Conservation (phyloP, 2,329 filamentous ascomycete genomes). For the Gremmenia infestans region DNA sequence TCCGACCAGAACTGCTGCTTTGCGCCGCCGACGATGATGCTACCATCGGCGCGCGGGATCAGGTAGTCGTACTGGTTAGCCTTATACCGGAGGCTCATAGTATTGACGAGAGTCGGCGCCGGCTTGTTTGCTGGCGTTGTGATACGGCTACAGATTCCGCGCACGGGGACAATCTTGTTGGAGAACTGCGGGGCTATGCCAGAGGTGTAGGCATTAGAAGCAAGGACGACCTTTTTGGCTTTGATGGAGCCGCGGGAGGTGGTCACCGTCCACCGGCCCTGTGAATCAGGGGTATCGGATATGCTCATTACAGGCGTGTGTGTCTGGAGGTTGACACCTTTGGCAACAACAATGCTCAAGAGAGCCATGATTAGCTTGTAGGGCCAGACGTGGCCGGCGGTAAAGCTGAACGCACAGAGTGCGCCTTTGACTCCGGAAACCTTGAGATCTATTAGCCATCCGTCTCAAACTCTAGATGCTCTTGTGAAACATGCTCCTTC, state of each 20-base stretch:
- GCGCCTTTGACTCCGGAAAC: conserved; percentile 24
- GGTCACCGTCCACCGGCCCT: conserved; percentile 39
- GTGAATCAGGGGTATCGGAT: conserved; percentile 16
- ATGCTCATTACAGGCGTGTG: conserved; percentile 39
- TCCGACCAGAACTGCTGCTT: conserved; percentile 32
- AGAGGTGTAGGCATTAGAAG: conserved; percentile 61
- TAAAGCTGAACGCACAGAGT: conserved; percentile 12
- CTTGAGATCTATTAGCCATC: conserved; percentile 2
- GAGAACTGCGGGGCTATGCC: conserved; percentile 42
- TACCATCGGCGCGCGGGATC: conserved; percentile 28
- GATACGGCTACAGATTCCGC: conserved; percentile 31
- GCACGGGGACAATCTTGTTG: conserved; percentile 55
- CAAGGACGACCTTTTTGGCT: conserved; percentile 53
- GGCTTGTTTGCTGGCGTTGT: not conserved
- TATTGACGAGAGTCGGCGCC: not conserved
- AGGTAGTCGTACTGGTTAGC: conserved; percentile 53
- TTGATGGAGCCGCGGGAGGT: conserved; percentile 51
- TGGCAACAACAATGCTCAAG: conserved; percentile 41
- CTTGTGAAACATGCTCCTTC: conserved; percentile 6
- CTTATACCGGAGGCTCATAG: conserved; percentile 18
- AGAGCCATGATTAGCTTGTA: conserved; percentile 55
- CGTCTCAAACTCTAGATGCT: not conserved
- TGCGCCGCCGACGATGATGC: conserved; percentile 39
- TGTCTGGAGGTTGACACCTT: conserved; percentile 46
- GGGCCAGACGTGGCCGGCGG: conserved; percentile 41